Evolutionary conservation across 1,139 yeast genomes (phyloP).

Genomic region (Debaryomycetaceae sp.): DNA sequence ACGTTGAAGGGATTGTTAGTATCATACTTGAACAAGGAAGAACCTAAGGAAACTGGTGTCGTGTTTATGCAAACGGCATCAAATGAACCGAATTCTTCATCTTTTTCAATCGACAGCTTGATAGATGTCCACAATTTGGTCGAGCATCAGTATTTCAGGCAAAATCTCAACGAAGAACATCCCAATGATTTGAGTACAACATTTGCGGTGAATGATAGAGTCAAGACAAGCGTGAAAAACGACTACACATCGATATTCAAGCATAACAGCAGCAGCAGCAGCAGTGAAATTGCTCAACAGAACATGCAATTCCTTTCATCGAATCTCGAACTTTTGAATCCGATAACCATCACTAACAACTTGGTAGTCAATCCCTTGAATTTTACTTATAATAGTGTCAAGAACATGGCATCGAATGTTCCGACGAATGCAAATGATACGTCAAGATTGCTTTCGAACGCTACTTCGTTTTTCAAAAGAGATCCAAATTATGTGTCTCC

Average conservation of each 20-base stretch:
- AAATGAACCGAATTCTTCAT: not conserved
- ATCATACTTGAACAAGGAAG: conserved; percentile 19
- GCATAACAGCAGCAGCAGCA: not conserved
- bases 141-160: not conserved
- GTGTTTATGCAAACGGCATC: conserved; percentile 15
- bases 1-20: conserved; percentile 24
- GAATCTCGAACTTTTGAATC: conserved; percentile 31
- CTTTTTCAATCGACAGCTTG: not conserved
- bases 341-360: conserved; percentile 33
- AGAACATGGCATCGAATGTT: conserved; percentile 6
- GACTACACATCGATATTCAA: not conserved
- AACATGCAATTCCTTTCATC: conserved; percentile 2
- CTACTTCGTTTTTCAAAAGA: not conserved
- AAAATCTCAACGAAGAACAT: not conserved
- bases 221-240: not conserved
- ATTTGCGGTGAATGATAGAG: conserved; percentile 3
- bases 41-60: conserved; percentile 34
- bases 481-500: not conserved
- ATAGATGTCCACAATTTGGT: not conserved
- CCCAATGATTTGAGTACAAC: not conserved
- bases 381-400: conserved; percentile 35
- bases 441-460: not conserved
- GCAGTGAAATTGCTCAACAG: not conserved
- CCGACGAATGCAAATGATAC: not conserved
- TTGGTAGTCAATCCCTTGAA: conserved; percentile 39